Percentiles rank a stretch among this genome's conserved stretches.
These are phyloP conservation scores for Neurospora sp. DNA, from an alignment of 495 filamentous ascomycete genomes.

Conservation along the genomic window DNA sequence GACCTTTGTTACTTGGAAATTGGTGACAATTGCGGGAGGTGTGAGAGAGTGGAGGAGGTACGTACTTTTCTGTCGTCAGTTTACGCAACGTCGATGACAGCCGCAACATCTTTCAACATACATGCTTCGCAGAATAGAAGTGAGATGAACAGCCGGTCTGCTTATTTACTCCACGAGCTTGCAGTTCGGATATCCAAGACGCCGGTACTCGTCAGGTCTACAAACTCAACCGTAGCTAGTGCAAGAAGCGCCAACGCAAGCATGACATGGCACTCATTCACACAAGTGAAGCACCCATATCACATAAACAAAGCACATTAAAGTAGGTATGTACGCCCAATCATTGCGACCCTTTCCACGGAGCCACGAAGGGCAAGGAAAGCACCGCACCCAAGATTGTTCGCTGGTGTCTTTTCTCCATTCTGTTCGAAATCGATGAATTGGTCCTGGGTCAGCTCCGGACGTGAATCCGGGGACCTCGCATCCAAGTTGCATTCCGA, in stretches of 20 bases:
- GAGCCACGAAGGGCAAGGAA: conserved; percentile 22
- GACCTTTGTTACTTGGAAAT: too few species aligned
- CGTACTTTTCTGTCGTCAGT: too few species aligned
- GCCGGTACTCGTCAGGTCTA: not conserved
- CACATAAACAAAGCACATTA: not conserved
- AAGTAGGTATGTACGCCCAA: conserved; percentile 37
- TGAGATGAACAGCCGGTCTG: not conserved
- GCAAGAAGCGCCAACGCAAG: too few species aligned
- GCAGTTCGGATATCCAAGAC: not conserved
- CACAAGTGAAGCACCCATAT: not conserved
- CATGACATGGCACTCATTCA: not conserved
- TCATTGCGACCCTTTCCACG: conserved; percentile 45
- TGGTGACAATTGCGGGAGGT: too few species aligned
- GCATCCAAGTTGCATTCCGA: conserved; percentile 32
- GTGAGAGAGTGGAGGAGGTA: too few species aligned
- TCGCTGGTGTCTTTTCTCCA: conserved; percentile 39
- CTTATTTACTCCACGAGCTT: not conserved
- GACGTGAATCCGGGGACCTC: conserved; percentile 24
- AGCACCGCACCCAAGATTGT: conserved; percentile 51
- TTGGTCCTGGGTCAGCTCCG: conserved; percentile 32
- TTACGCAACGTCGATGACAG: too few species aligned
- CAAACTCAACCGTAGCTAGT: too few species aligned
- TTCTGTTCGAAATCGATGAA: conserved; percentile 38
- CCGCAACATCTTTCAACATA: not conserved
- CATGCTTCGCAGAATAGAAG: not conserved